A percentile compares a stretch with the other conserved stretches of the same genome.
phyloP scores from a whole-genome alignment of 2,329 filamentous ascomycete genomes.

The Chrysoporthe deuterocubensis region DNA sequence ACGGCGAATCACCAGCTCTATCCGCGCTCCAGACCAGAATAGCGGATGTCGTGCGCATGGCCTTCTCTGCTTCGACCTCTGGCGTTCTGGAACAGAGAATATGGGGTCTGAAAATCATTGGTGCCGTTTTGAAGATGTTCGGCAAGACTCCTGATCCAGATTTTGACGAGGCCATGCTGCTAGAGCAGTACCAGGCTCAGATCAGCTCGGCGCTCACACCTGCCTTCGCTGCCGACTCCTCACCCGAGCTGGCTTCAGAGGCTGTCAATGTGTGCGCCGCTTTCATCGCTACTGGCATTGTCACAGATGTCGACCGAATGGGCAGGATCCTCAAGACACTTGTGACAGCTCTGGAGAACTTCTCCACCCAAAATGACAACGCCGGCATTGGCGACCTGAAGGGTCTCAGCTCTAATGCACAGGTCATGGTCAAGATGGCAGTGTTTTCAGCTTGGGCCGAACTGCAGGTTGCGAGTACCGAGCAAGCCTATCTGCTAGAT shows the following conservation, averaged over 20 bases:
- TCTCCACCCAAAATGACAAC: conserved; percentile 78
- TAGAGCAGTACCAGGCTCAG: conserved; percentile 98
- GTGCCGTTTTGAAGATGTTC: conserved; percentile 93
- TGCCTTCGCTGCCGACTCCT: conserved; percentile 94
- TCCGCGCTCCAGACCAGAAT: conserved; percentile 79
- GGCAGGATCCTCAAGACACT: conserved; percentile 94
- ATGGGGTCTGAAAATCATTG: conserved; percentile 91
- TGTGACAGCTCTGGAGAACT: conserved; percentile 88
- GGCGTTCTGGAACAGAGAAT: conserved; percentile 88
- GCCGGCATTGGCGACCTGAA: conserved; percentile 91
- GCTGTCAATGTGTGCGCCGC: conserved; percentile 98
- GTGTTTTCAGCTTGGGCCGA: conserved; percentile 98
- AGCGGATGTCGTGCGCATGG: conserved; percentile 93
- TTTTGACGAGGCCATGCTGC: conserved; percentile 92
- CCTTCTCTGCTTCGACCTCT: conserved; percentile 95
- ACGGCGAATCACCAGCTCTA: conserved; percentile 79
- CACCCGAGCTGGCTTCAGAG: conserved; percentile 91
- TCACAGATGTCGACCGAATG: conserved; percentile 98
- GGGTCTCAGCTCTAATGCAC: conserved; percentile 90
- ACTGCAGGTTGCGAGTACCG: conserved; percentile 90
- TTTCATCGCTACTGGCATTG: conserved; percentile 96
- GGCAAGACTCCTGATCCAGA: conserved; percentile 94
- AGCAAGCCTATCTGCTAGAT: conserved; percentile 86
- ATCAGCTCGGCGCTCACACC: conserved; percentile 96
- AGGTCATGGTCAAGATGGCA: conserved; percentile 98